phyloP scores from a whole-genome alignment of 1,284 basidiomycete genomes.

The Hymenochaete sp. region DNA sequence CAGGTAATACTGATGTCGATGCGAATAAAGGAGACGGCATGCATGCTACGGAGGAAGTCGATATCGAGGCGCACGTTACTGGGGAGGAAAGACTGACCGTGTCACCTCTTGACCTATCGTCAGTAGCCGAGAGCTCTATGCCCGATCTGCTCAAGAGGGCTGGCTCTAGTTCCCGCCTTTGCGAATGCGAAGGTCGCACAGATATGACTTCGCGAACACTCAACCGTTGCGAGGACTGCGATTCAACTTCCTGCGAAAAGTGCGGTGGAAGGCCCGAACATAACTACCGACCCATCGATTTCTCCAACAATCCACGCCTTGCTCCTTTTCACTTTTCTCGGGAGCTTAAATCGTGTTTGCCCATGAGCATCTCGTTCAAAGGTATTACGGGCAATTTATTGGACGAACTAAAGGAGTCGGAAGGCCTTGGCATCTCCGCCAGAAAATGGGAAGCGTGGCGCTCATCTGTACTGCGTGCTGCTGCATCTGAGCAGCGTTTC shows the following conservation, averaged over 20 bases:
- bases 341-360: conserved; percentile 71
- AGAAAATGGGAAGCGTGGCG: conserved; percentile 62
- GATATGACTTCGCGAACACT: conserved; percentile 68
- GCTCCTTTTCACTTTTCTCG: conserved; percentile 67
- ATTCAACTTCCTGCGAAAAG: conserved; percentile 71
- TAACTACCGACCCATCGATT: conserved; percentile 51
- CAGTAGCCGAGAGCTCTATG: conserved; percentile 41
- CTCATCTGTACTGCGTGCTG: conserved; percentile 56
- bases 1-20: conserved; percentile 30
- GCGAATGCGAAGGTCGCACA: conserved; percentile 82
- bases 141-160: conserved; percentile 58
- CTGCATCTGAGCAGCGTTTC: conserved; percentile 67
- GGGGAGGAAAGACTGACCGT: conserved; percentile 60
- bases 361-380: conserved; percentile 73
- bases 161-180: conserved; percentile 67
- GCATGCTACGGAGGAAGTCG: conserved; percentile 31
- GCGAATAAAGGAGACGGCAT: conserved; percentile 35
- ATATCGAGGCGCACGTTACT: conserved; percentile 47
- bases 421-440: conserved; percentile 37
- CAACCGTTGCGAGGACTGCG: conserved; percentile 69
- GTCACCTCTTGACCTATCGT: conserved; percentile 62
- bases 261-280: conserved; percentile 91
- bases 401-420: conserved; percentile 39
- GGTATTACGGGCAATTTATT: conserved; percentile 48
- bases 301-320: conserved; percentile 42